phyloP scores from a whole-genome alignment of 2,329 filamentous ascomycete genomes.

The Pseudopyrenochaeta lycopersici region DNA sequence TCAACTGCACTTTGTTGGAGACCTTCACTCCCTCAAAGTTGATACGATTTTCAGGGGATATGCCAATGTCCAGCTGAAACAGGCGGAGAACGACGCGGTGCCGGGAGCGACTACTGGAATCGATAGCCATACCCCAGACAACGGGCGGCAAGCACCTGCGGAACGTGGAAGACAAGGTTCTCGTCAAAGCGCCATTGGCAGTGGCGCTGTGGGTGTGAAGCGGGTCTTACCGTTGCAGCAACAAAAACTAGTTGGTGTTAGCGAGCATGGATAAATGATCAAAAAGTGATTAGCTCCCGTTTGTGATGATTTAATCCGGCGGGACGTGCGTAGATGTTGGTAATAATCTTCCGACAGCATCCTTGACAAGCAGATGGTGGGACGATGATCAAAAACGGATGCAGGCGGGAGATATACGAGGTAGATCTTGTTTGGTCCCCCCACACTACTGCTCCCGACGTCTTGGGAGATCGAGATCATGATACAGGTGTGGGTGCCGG shows the following conservation, averaged over 20 bases:
- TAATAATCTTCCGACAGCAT: background rate
- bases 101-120: background rate
- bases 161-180: conserved; percentile 17
- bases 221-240: conserved; percentile 8
- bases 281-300: conserved; percentile 10
- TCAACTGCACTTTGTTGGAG: too few relatives aligned
- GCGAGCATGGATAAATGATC: conserved; percentile 14
- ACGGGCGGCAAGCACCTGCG: conserved; percentile 17
- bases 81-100: too few relatives aligned
- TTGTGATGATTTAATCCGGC: background rate
- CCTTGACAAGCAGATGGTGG: conserved; percentile 5
- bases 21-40: too few relatives aligned
- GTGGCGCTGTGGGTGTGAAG: conserved; percentile 13
- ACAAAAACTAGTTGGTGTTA: conserved; percentile 8
- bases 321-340: too few relatives aligned
- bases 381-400: background rate
- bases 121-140: background rate
- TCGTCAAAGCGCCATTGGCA: conserved; percentile 15
- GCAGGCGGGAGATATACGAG: background rate
- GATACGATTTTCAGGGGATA: too few relatives aligned
- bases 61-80: too few relatives aligned
- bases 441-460: conserved; percentile 6
- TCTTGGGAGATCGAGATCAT: background rate
- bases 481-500: too few relatives aligned
- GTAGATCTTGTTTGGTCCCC: conserved; percentile 6